Conservation (phyloP, 176 grass and related monocot genomes). For the Oryza nivara region DNA sequence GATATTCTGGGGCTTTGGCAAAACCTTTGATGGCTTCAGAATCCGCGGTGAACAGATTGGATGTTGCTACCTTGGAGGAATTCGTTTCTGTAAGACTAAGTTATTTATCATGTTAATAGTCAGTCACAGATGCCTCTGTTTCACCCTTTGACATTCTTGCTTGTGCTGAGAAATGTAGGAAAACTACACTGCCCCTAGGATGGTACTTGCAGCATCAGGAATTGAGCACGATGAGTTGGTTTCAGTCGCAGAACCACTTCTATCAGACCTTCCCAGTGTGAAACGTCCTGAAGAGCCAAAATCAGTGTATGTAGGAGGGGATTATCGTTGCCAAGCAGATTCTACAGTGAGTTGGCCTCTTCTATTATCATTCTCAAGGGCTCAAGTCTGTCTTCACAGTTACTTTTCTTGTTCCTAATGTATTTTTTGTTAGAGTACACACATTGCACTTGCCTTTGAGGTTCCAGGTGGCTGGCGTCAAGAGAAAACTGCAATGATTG, state of each 20-base stretch:
- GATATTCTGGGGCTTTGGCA: slow-evolving; percentile 75
- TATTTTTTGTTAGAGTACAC: slow-evolving; percentile 49
- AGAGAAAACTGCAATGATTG: slow-evolving; percentile 70
- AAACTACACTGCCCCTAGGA: slow-evolving; percentile 76
- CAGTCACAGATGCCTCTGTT: slow-evolving; percentile 4
- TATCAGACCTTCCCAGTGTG: slow-evolving; percentile 67
- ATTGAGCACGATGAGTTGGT: slow-evolving; percentile 78
- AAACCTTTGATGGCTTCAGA: slow-evolving; percentile 70
- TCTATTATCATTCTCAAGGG: slow-evolving; percentile 19
- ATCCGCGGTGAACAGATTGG: slow-evolving; percentile 54
- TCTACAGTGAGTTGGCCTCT: slow-evolving; percentile 53
- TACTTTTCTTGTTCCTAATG: slow-evolving; percentile 35
- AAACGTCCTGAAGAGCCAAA: slow-evolving; percentile 61
- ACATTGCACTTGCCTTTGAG: slow-evolving; percentile 86
- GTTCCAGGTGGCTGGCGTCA: slow-evolving; percentile 77
- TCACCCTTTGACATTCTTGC: slow-evolving; percentile 38
- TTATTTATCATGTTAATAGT: slow-evolving; percentile 28
- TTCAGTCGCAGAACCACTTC: slow-evolving; percentile 62
- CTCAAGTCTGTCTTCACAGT: background rate
- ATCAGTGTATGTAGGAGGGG: slow-evolving; percentile 72
- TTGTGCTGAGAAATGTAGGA: slow-evolving; percentile 57
- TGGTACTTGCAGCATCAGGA: slow-evolving; percentile 89
- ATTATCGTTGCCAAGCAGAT: slow-evolving; percentile 75
- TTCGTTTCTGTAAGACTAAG: slow-evolving; percentile 66
- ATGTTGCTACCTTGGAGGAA: slow-evolving; percentile 59